Evolutionary conservation across 2,329 filamentous ascomycete species (phyloP).

Genomic region (Venturia nashicola): DNA sequence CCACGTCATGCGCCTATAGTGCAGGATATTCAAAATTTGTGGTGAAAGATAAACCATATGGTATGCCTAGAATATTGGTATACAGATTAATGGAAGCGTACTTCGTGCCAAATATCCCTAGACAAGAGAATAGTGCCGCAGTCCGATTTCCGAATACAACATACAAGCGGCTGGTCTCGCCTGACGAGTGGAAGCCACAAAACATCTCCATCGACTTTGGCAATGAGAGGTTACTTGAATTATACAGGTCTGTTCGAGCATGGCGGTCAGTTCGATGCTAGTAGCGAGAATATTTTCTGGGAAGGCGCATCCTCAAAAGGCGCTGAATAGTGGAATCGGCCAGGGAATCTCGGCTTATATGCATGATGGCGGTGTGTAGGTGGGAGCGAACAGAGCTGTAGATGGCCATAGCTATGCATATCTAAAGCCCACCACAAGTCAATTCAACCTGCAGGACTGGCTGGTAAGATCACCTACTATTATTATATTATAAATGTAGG

Average conservation of each 20-base stretch:
- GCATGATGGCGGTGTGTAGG: not conserved
- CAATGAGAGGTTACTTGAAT: too few species aligned
- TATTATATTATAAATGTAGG: not conserved
- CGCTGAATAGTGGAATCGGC: not conserved
- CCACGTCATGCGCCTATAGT: not conserved
- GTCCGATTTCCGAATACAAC: not conserved
- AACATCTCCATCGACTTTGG: not conserved
- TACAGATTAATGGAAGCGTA: too few species aligned
- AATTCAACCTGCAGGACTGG: not conserved
- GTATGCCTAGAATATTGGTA: too few species aligned
- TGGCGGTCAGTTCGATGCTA: too few species aligned
- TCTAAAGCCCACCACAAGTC: not conserved
- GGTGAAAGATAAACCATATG: too few species aligned
- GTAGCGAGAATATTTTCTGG: too few species aligned
- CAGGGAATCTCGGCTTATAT: not conserved
- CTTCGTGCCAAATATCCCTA: too few species aligned
- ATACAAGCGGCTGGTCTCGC: not conserved
- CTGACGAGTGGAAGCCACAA: not conserved
- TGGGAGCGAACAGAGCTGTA: not conserved
- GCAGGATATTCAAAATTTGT: too few species aligned
- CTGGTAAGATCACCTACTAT: not conserved
- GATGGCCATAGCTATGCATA: not conserved
- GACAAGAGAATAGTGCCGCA: not conserved
- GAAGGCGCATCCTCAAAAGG: not conserved
- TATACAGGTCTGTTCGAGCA: too few species aligned